These are phyloP conservation scores for Scopulariopsis brevicaulis DNA, from an alignment of 2,329 filamentous ascomycete species.

Conservation along the genomic window DNA sequence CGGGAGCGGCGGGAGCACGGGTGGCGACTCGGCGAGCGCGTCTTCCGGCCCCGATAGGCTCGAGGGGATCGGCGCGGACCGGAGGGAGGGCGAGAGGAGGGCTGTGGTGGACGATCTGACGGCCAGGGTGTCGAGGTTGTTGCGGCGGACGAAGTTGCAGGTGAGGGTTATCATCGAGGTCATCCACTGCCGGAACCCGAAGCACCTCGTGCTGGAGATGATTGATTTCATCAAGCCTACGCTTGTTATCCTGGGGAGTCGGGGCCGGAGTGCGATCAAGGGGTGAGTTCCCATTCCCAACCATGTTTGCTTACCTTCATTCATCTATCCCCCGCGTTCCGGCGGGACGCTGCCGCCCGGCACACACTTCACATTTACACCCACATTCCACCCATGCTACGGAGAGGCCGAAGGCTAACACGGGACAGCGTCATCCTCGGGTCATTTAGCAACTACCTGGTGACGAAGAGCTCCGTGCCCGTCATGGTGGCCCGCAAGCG, in stretches of 20 bases:
- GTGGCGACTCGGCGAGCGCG: constrained; percentile 14
- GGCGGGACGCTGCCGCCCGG: no score
- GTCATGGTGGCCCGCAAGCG: constrained; percentile 97
- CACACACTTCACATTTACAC: no score
- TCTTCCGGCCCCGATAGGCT: constrained; percentile 22
- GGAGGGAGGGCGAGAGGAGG: constrained; percentile 66
- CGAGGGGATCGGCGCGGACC: constrained; percentile 32
- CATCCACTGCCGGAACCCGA: constrained; percentile 95
- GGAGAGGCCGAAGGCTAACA: background rate
- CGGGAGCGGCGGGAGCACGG: background rate
- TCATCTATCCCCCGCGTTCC: constrained; percentile 1
- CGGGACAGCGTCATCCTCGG: constrained; percentile 70
- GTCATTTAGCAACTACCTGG: constrained; percentile 94
- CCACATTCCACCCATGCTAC: background rate
- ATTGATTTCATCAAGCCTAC: constrained; percentile 90
- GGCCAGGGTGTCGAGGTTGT: constrained; percentile 68
- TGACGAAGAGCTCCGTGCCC: constrained; percentile 91
- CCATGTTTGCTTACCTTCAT: constrained; percentile 12
- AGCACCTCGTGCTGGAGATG: constrained; percentile 92
- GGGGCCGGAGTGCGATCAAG: constrained; percentile 84
- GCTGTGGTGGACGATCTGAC: constrained; percentile 77
- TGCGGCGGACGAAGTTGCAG: constrained; percentile 86
- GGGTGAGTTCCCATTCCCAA: constrained; percentile 47
- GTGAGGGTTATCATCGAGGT: constrained; percentile 92
- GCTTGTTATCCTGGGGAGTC: constrained; percentile 82